These are phyloP conservation scores for Thymus mandschuricus DNA, from an alignment of 257 asterid species.

Conservation along the genomic window DNA sequence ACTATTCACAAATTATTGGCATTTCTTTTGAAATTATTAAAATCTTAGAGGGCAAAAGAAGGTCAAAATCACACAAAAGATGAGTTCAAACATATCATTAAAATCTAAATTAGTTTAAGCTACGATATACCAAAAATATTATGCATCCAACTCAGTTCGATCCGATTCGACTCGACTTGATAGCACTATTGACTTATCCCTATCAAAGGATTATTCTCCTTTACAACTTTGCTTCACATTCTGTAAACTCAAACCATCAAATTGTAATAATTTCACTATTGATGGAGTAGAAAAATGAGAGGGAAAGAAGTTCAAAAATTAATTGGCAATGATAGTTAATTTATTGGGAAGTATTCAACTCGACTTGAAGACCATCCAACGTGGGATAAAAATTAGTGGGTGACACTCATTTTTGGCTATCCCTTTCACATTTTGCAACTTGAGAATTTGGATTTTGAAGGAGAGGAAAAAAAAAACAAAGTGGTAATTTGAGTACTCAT, in stretches of 20 bases:
- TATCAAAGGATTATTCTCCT: background rate
- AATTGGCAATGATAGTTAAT: constrained; percentile 5
- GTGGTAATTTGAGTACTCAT: background rate
- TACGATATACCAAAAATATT: background rate
- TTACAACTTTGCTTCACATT: background rate
- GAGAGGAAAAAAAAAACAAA: background rate
- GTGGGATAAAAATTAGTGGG: constrained; percentile 37
- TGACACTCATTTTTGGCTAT: constrained; percentile 17
- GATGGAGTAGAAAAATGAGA: constrained; percentile 15
- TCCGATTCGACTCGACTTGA: background rate
- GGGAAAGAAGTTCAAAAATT: constrained; percentile 14
- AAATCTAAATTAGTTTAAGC: too few relatives aligned
- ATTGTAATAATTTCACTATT: background rate
- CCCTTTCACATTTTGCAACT: constrained; percentile 21
- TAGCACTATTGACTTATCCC: background rate
- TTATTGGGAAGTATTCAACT: constrained; percentile 13
- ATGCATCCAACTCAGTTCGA: background rate
- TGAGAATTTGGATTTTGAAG: constrained; percentile 3
- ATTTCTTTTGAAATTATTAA: too few relatives aligned
- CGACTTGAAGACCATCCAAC: constrained; percentile 30
- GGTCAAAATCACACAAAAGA: too few relatives aligned
- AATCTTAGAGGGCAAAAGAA: too few relatives aligned
- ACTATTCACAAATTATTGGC: too few relatives aligned
- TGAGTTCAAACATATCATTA: too few relatives aligned
- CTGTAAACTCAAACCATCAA: background rate